Percentiles rank a stretch among this genome's conserved stretches.
Evolutionary conservation across 2,329 filamentous ascomycete species (phyloP).

Genomic region (Cercospora zeae-maydis): DNA sequence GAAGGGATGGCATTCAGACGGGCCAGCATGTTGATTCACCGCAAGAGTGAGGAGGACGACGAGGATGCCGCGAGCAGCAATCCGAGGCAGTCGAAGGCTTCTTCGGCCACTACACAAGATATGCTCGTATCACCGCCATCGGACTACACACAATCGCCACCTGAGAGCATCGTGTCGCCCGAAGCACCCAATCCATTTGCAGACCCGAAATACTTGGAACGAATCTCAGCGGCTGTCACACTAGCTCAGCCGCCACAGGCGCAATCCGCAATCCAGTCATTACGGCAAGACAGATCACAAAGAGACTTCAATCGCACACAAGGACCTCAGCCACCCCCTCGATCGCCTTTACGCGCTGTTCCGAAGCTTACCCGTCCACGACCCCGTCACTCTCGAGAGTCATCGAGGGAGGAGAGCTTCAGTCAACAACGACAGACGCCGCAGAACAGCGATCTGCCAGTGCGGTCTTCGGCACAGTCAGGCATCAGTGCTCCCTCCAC

Average conservation of each 20-base stretch:
- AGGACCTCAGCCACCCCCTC: conserved; percentile 10
- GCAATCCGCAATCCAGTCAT: conserved; percentile 4
- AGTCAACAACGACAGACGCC: conserved; percentile 16
- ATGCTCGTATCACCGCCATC: conserved; percentile 13
- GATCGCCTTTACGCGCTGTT: conserved; percentile 1
- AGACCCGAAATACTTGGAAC: conserved; percentile 31
- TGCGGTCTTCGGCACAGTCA: conserved; percentile 15
- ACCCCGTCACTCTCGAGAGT: conserved; percentile 6
- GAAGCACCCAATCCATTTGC: conserved; percentile 26
- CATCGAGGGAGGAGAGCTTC: conserved; percentile 14
- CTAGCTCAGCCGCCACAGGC: conserved; percentile 8
- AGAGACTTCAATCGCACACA: conserved; percentile 11
- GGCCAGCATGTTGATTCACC: conserved; percentile 32
- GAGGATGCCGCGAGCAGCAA: neutral
- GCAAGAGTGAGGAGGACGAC: conserved; percentile 26
- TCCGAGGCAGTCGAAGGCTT: conserved; percentile 10
- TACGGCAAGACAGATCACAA: conserved; percentile 9
- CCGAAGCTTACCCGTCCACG: conserved; percentile 5
- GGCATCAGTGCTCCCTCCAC: conserved; percentile 15
- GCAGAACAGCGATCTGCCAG: neutral
- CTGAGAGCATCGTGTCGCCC: conserved; percentile 18
- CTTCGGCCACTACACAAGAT: conserved; percentile 6
- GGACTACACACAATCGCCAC: conserved; percentile 20
- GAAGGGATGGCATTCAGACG: conserved; percentile 35
- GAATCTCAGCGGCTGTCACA: conserved; percentile 25